Evolutionary conservation across 805 yeast genomes (phyloP), one percentile per base, ranked within the genome.

Genomic region (Cyberlindnera galapagoensis): DNA sequence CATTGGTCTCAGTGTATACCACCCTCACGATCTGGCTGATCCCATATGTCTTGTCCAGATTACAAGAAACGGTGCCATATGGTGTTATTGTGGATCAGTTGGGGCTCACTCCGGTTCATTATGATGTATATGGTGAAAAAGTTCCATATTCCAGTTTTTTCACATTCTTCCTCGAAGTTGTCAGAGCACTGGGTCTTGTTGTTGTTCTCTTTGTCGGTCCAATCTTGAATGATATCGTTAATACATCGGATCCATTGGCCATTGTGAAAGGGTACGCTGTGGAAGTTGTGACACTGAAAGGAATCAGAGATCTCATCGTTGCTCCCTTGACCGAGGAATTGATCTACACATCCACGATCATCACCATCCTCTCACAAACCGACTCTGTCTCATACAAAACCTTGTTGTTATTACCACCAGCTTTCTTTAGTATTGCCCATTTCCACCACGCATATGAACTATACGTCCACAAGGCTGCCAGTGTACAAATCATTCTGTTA

Each of bases 301-400:
- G 76, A 2, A 21, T 74, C 16, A 55, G 92, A 37, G 76, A 80
- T 49, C 63, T 73, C 28, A 34, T 81, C 0, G 60, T 80, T 24
- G 95, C 87, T 0, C 95, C 95, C 4, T 28, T 79, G 3, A 76
- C 90, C 0, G 95, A 85, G 51, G 95, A 85, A 49, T 40, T 83
- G 18, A 69, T 82, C 2, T 85, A 76, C 50, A 62, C 94, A 2
- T 63, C 79, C 0, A 50, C 66, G 42, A 37, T 69, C 39, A 36
- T 61, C 36, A 42, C 57, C 28, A 35, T 56, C 36, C 46, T 52
- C 43, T 33, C 44, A 6, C 65, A 62, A 15, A 43, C 46, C 2
- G 30, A 41, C 7, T 26, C 24, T 16, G 28, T 42, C 19, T 26
- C 46, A 17, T 35, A 34, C 21, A 39, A 32, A 24, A n/a, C 37